Evolutionary conservation across 129 eudicot species (phyloP).

Genomic region (Cynara cardunculus): DNA sequence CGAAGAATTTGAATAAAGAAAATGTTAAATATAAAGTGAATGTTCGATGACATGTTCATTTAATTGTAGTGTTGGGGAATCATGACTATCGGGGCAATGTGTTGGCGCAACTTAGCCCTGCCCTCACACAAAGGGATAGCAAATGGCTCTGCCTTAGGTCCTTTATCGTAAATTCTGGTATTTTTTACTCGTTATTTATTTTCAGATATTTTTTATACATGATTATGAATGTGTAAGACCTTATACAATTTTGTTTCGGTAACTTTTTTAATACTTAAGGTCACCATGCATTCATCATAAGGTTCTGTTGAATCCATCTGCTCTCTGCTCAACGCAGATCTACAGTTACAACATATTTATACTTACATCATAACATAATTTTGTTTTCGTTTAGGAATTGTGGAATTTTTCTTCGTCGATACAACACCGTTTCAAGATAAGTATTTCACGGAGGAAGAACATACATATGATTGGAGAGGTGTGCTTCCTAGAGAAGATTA

Average conservation of each 20-base stretch:
- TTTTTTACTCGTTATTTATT: background rate
- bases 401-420: slow-evolving; percentile 70
- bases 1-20: background rate
- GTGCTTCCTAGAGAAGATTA: slow-evolving; percentile 62
- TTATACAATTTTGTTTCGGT: background rate
- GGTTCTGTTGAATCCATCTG: background rate
- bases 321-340: background rate
- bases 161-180: slow-evolving; percentile 57
- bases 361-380: too few species aligned
- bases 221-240: background rate
- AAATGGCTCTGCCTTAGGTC: slow-evolving; percentile 71
- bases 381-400: slow-evolving; percentile 40
- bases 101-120: slow-evolving; percentile 61
- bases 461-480: slow-evolving; percentile 76
- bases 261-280: background rate
- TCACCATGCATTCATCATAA: background rate
- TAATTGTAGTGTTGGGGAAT: slow-evolving; percentile 65
- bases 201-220: background rate
- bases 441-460: slow-evolving; percentile 43
- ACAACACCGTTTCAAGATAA: slow-evolving; percentile 72
- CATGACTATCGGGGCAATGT: slow-evolving; percentile 84
- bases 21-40: background rate
- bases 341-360: background rate
- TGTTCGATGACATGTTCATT: background rate
- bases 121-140: slow-evolving; percentile 45